Percentiles rank a stretch among this genome's conserved stretches.
Evolutionary conservation across 225 moss, liverwort and hornwort genomes (phyloP).

Genomic region (Marchantia polymorpha): DNA sequence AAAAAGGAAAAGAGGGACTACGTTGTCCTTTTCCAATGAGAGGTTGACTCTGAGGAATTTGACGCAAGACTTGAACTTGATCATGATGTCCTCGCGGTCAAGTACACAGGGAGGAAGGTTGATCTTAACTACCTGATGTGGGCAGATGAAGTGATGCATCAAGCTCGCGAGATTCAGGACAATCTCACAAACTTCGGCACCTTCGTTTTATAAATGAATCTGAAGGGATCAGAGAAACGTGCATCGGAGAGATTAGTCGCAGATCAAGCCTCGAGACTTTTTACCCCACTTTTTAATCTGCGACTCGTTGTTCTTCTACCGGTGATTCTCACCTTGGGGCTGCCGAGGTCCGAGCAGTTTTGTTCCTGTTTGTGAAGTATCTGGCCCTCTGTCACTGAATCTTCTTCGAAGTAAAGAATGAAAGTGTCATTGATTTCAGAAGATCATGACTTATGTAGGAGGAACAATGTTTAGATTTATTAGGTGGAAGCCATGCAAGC

Average conservation of each 20-base stretch:
- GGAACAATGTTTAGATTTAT: background rate
- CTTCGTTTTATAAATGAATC: too few species aligned
- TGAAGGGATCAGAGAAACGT: background rate
- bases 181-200: background rate
- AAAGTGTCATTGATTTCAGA: background rate
- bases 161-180: background rate
- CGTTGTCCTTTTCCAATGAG: too few species aligned
- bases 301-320: too few species aligned
- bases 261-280: background rate
- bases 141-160: background rate
- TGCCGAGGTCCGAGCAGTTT: background rate
- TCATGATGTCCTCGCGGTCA: too few species aligned
- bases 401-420: background rate
- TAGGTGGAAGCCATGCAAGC: constrained; percentile 2
- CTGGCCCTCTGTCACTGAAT: background rate
- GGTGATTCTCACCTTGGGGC: too few species aligned
- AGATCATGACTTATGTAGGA: background rate
- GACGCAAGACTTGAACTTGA: too few species aligned
- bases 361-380: background rate
- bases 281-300: background rate
- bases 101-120: too few species aligned
- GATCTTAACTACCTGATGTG: background rate
- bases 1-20: too few species aligned
- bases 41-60: too few species aligned
- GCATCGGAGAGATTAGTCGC: background rate